A percentile compares a stretch with the other conserved stretches of the same genome.
Conservation (phyloP, 2,329 filamentous ascomycete species). For the Pestalotiopsis sp. region DNA sequence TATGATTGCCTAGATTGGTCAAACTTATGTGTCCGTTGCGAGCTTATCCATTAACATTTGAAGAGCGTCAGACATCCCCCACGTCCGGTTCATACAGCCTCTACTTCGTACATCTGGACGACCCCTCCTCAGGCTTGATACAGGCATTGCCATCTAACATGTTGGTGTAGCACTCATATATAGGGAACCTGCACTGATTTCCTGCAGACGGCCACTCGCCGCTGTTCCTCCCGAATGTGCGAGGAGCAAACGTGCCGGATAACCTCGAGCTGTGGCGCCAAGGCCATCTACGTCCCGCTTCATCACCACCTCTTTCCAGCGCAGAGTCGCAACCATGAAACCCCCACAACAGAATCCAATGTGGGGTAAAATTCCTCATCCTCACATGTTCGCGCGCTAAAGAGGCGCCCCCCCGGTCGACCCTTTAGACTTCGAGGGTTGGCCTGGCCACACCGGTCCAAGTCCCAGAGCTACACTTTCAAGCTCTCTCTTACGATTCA, state of each 20-base stretch:
- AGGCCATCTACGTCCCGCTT: background rate
- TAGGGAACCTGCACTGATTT: too few species aligned
- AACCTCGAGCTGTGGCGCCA: background rate
- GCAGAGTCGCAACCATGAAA: background rate
- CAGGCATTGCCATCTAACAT: too few species aligned
- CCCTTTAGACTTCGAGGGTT: background rate
- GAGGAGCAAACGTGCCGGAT: background rate
- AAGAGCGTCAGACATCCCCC: too few species aligned
- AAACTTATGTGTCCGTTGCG: too few species aligned
- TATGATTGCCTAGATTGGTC: too few species aligned
- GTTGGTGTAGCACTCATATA: too few species aligned
- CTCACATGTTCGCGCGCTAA: constrained; percentile 6
- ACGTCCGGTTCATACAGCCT: too few species aligned
- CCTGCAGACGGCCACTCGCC: background rate
- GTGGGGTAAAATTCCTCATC: background rate
- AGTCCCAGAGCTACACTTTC: background rate
- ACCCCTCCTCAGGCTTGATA: too few species aligned
- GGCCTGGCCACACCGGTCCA: background rate
- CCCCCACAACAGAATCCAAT: background rate
- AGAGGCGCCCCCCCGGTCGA: background rate
- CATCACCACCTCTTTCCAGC: background rate
- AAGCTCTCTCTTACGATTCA: constrained; percentile 8
- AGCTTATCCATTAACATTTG: too few species aligned
- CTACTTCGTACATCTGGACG: too few species aligned
- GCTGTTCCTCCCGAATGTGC: background rate